Evolutionary conservation across 2,329 filamentous ascomycete species (phyloP), one percentile per base, ranked within the genome.

Genomic region (Monosporascus sp.): DNA sequence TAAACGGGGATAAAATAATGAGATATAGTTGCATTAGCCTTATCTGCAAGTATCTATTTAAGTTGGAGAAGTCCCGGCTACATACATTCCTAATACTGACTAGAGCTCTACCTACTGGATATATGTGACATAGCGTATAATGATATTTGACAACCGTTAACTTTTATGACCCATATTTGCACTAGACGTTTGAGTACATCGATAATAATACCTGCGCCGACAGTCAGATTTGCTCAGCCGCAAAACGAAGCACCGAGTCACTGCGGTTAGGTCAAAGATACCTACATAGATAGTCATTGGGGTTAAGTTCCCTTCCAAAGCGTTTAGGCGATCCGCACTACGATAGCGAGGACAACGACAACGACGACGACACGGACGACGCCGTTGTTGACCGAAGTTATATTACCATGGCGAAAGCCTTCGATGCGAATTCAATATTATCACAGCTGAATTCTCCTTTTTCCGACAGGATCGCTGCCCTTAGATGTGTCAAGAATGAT

Each of bases 401-500:
- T 51, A 48, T 41, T 26, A 49, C 24, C 46, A 55, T 36, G 57
- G 59, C 60, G 36, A 67, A 66, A 63, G 61, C 63, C 19, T 57
- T 63, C 40, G 62, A 66, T 55, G 52, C 64, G 41, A 52, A 59
- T 46, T 54, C 59, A 14, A 52, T 66, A n/a, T 52, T 66, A 48
- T 48, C 59, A 16, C 58, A 63, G 59, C 63, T 66, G 48, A 79
- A 74, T 62, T 79, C 85, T 9, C 76, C 73, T 58, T 46, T 3
- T 26, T 68, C 71, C 22, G 81, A 85, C 58, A 81, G 82, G 62
- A 74, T 82, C 41, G 74, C 77, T 26, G 82, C 85, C 49, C 78
- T 97, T 45, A 84, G 86, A 59, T 77, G 79, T 43, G 75, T 99
- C 31, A 97, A 96, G 76, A 94, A 96, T 70, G 88, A 94, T 58